These are phyloP conservation scores for Neocatenulostroma microsporum DNA, from an alignment of 2,329 filamentous ascomycete species.

Conservation along the genomic window DNA sequence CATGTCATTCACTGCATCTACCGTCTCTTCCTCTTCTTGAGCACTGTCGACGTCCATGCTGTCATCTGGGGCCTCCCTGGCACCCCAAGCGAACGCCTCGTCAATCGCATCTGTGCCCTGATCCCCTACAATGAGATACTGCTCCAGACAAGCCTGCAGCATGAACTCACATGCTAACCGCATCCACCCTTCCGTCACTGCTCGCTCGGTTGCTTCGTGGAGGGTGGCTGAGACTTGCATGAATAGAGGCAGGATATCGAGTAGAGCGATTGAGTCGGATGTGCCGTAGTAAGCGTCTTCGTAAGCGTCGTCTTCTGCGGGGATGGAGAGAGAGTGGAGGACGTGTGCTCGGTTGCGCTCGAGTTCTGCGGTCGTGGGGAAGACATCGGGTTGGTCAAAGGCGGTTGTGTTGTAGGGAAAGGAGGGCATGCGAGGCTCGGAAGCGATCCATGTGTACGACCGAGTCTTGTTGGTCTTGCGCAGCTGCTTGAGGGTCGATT, in stretches of 20 bases:
- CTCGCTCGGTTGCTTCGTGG: conserved; percentile 26
- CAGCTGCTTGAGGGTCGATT: conserved; percentile 29
- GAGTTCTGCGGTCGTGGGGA: conserved; percentile 7
- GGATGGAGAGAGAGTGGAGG: conserved; percentile 16
- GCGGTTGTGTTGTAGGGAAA: conserved; percentile 3
- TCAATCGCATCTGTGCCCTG: conserved; percentile 32
- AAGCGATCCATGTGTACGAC: conserved; percentile 22
- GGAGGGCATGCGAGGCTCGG: conserved; percentile 15
- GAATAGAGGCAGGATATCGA: conserved; percentile 42
- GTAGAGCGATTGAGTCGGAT: conserved; percentile 25
- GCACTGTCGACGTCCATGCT: neutral
- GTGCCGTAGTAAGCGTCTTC: conserved; percentile 31
- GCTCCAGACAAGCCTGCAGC: conserved; percentile 45
- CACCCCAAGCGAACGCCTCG: conserved; percentile 42
- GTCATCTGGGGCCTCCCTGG: too few species aligned
- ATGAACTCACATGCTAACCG: conserved; percentile 42
- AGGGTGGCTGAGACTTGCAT: conserved; percentile 40
- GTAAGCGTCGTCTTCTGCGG: conserved; percentile 18
- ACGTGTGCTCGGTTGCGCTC: conserved; percentile 19
- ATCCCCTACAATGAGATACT: conserved; percentile 35
- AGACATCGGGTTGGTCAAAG: conserved; percentile 13
- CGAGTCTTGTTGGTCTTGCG: conserved; percentile 31
- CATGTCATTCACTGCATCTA: conserved; percentile 25
- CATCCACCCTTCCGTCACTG: conserved; percentile 34
- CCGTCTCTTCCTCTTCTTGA: conserved; percentile 4